phyloP scores from a whole-genome alignment of 2,329 filamentous ascomycete genomes.

The Penicillium verrucosum region DNA sequence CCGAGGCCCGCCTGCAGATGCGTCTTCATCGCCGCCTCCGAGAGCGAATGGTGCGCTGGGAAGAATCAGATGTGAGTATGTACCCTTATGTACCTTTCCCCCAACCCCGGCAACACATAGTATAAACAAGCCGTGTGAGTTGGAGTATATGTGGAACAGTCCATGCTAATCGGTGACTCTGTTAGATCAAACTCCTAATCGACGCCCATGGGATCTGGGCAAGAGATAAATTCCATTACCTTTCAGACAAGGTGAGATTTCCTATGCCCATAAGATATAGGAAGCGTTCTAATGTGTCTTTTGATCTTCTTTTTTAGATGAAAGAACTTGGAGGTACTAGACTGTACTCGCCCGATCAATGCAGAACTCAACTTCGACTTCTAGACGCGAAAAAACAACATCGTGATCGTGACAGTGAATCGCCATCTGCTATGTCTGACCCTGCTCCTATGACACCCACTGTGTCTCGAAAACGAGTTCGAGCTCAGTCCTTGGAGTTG shows the following conservation, averaged over 20 bases:
- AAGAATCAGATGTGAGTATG: slow-evolving; percentile 46
- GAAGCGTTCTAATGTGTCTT: neutral
- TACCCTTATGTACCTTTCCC: slow-evolving; percentile 12
- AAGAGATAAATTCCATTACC: slow-evolving; percentile 38
- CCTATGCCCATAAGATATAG: neutral
- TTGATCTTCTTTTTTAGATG: slow-evolving; percentile 18
- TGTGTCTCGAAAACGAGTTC: slow-evolving; percentile 2
- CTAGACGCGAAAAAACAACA: slow-evolving; percentile 23
- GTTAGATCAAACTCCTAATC: slow-evolving; percentile 36
- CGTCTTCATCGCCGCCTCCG: slow-evolving; percentile 39
- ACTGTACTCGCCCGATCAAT: slow-evolving; percentile 37
- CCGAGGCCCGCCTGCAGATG: slow-evolving; percentile 44
- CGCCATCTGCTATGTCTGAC: slow-evolving; percentile 25
- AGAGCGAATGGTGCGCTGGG: slow-evolving; percentile 37
- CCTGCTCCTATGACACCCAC: slow-evolving; percentile 3
- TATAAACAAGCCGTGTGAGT: neutral
- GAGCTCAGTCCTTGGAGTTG: neutral
- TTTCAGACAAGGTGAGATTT: slow-evolving; percentile 38
- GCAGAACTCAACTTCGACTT: slow-evolving; percentile 33
- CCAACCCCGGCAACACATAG: neutral
- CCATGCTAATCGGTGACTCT: neutral
- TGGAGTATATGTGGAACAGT: neutral
- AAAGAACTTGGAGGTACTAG: slow-evolving; percentile 35
- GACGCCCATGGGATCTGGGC: slow-evolving; percentile 39
- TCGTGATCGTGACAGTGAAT: slow-evolving; percentile 12